Conservation (phyloP, 768 basidiomycete genomes). For the Mycena rebaudengoi region DNA sequence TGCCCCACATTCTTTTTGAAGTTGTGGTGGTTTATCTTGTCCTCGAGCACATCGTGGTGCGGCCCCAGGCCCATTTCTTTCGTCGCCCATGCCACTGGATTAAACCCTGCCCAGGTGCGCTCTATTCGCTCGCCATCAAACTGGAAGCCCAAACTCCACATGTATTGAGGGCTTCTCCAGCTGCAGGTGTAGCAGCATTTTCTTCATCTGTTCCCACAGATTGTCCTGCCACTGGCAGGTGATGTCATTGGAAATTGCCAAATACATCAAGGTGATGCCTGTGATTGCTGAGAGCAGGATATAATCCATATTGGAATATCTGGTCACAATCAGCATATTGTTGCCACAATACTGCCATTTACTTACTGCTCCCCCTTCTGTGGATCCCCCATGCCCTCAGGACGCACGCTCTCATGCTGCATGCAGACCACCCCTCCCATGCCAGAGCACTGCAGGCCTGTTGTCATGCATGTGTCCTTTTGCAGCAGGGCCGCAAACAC, state of each 20-base stretch:
- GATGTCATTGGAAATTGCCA: slow-evolving; percentile 33
- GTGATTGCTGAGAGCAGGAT: slow-evolving; percentile 24
- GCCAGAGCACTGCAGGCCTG: slow-evolving; percentile 18
- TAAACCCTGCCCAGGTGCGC: slow-evolving; percentile 35
- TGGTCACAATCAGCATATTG: neutral
- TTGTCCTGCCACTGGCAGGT: slow-evolving; percentile 31
- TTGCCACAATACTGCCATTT: neutral
- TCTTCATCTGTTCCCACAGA: neutral
- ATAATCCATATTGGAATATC: slow-evolving; percentile 36
- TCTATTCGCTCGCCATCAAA: slow-evolving; percentile 31
- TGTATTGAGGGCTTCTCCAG: neutral
- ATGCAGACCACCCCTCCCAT: slow-evolving; percentile 21
- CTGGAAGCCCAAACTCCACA: slow-evolving; percentile 8
- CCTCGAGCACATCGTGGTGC: slow-evolving; percentile 35
- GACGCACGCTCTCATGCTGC: slow-evolving; percentile 23
- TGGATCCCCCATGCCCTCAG: slow-evolving; percentile 29
- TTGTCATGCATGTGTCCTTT: slow-evolving; percentile 23
- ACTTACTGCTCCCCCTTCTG: slow-evolving; percentile 35
- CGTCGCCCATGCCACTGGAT: slow-evolving; percentile 31
- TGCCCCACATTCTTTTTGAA: slow-evolving; percentile 18
- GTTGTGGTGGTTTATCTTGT: slow-evolving; percentile 29
- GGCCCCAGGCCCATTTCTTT: slow-evolving; percentile 39
- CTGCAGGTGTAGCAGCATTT: neutral
- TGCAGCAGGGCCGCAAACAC: slow-evolving; percentile 25
- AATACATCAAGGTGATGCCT: neutral